These are phyloP conservation scores for Alternaria atra DNA, from an alignment of 2,329 filamentous ascomycete species.

Conservation along the genomic window DNA sequence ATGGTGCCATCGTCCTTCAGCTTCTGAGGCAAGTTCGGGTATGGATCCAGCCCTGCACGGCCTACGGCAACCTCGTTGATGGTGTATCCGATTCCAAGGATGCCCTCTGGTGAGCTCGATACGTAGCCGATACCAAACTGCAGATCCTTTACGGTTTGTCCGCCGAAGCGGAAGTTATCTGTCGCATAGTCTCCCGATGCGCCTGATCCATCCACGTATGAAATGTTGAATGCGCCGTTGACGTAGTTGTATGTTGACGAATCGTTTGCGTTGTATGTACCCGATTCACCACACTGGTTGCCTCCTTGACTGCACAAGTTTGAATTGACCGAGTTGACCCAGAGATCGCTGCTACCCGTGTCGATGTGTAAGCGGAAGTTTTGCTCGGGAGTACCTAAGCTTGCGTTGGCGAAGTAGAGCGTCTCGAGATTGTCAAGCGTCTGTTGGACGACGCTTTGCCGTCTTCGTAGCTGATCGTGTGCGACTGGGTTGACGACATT, in stretches of 20 bases:
- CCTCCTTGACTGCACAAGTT: constrained; percentile 62
- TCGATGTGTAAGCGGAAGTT: constrained; percentile 66
- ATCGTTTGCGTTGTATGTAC: constrained; percentile 73
- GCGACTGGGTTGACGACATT: constrained; percentile 56
- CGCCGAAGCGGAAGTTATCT: constrained; percentile 73
- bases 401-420: constrained; percentile 67
- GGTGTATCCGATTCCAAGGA: constrained; percentile 85
- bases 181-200: constrained; percentile 81
- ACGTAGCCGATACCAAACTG: constrained; percentile 79
- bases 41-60: constrained; percentile 60
- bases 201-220: constrained; percentile 82
- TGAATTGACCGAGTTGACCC: constrained; percentile 72
- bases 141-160: constrained; percentile 62
- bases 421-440: constrained; percentile 66
- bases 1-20: constrained; percentile 71
- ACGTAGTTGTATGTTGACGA: constrained; percentile 82
- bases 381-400: constrained; percentile 66
- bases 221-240: constrained; percentile 82
- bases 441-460: constrained; percentile 55
- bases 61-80: constrained; percentile 79
- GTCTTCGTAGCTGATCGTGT: constrained; percentile 57
- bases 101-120: constrained; percentile 69
- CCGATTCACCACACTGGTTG: constrained; percentile 67
- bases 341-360: constrained; percentile 70
- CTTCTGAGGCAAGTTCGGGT: constrained; percentile 70